Percentiles rank a stretch among this genome's conserved stretches.
Conservation (phyloP, 768 basidiomycete species). For the Mycena galopus region DNA sequence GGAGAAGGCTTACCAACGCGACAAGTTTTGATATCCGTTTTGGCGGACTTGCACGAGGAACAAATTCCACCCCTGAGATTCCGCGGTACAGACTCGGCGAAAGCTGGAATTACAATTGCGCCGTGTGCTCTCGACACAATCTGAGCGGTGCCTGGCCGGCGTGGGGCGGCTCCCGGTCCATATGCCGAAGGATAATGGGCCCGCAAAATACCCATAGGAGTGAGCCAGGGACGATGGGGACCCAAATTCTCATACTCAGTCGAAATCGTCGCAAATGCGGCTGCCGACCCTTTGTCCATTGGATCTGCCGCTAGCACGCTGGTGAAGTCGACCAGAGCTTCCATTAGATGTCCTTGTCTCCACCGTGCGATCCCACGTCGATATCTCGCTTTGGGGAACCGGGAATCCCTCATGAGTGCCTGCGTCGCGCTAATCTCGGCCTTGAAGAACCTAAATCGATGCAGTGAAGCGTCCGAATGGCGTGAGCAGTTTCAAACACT, state of each 20-base stretch:
- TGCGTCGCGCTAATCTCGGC: constrained; percentile 11
- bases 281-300: constrained; percentile 6
- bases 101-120: constrained; percentile 1
- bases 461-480: not conserved
- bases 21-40: constrained; percentile 6
- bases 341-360: constrained; percentile 10
- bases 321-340: constrained; percentile 15
- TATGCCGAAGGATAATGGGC: constrained; percentile 3
- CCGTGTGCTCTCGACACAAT: not conserved
- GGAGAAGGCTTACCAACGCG: not conserved
- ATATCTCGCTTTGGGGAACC: constrained; percentile 13
- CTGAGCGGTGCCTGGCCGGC: not conserved
- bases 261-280: constrained; percentile 6
- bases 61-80: not conserved
- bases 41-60: constrained; percentile 4
- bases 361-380: constrained; percentile 8
- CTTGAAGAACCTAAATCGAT: not conserved
- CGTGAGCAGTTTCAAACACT: too few species aligned
- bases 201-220: not conserved
- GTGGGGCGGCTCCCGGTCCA: constrained; percentile 1
- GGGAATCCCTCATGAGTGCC: constrained; percentile 4
- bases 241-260: not conserved
- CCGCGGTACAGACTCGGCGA: not conserved
- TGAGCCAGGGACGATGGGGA: not conserved
- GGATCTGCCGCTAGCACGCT: constrained; percentile 12